Conservation (phyloP, 139 green algal species). For the Chloropicon primus region DNA sequence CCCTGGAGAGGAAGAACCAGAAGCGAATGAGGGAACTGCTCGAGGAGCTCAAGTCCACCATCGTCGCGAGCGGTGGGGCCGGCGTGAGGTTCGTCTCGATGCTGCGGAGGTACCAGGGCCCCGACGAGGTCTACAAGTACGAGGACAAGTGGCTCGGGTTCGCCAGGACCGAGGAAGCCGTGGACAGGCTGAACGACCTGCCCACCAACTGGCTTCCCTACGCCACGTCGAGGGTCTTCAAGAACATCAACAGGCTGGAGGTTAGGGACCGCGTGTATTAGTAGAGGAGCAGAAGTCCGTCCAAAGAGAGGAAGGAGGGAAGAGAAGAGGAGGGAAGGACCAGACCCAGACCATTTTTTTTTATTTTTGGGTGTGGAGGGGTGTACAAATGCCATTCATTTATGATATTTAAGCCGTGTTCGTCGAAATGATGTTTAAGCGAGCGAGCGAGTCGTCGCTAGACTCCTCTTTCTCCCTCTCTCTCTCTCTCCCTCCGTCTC, state of each 20-base stretch:
- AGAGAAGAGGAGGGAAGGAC: no score
- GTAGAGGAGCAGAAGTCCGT: no score
- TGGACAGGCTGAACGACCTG: background rate
- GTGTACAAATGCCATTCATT: no score
- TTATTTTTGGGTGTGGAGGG: no score
- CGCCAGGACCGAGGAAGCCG: background rate
- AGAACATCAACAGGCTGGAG: background rate
- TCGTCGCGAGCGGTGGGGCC: background rate
- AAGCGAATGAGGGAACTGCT: background rate
- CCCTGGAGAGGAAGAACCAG: background rate
- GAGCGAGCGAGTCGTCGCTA: no score
- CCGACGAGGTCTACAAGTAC: background rate
- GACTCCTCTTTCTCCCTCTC: no score
- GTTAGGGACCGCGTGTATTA: background rate
- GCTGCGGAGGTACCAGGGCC: background rate
- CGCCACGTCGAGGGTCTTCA: background rate
- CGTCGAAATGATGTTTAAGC: no score
- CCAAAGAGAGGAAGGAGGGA: no score
- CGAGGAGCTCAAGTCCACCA: background rate
- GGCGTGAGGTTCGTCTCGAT: background rate
- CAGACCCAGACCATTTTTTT: no score
- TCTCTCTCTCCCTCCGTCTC: no score
- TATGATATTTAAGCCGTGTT: no score
- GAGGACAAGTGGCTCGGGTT: background rate
- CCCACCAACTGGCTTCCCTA: background rate